Percentiles rank a stretch among this genome's conserved stretches.
Conservation (phyloP, 352 stramenopile species). For the Phytophthora cryptogea region DNA sequence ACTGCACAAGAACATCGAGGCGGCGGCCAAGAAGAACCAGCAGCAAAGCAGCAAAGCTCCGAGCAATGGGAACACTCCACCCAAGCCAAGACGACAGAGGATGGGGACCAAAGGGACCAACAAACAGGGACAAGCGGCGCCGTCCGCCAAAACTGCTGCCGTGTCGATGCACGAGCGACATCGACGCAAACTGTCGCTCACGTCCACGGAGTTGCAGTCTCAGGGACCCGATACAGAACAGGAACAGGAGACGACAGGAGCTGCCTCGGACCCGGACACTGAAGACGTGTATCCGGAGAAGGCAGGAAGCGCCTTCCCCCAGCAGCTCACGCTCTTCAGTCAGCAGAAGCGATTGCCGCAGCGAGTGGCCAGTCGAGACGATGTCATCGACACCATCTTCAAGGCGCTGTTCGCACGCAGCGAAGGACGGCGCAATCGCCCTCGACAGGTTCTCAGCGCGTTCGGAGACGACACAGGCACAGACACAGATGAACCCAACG, state of each 20-base stretch:
- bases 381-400: conserved; percentile 86
- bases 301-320: conserved; percentile 62
- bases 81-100: conserved; percentile 52
- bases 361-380: conserved; percentile 70
- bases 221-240: conserved; percentile 4
- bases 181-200: conserved; percentile 48
- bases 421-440: conserved; percentile 29
- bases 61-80: conserved; percentile 18
- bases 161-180: conserved; percentile 28
- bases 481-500: conserved; percentile 81
- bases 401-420: conserved; percentile 65
- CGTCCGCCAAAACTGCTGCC: conserved; percentile 16
- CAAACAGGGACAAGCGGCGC: conserved; percentile 18
- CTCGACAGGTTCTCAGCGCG: conserved; percentile 49
- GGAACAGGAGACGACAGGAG: conserved; percentile 1
- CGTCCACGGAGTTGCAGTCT: conserved; percentile 21
- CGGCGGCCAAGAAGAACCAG: conserved; percentile 21
- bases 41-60: conserved; percentile 15
- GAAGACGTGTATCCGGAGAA: conserved; percentile 74
- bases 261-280: conserved; percentile 41
- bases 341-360: conserved; percentile 83
- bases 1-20: conserved; percentile 32
- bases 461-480: conserved; percentile 81
- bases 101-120: conserved; percentile 56
- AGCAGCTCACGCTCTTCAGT: conserved; percentile 75